Conservation (phyloP, 1,284 basidiomycete species). For the Sporisorium sorghi region DNA sequence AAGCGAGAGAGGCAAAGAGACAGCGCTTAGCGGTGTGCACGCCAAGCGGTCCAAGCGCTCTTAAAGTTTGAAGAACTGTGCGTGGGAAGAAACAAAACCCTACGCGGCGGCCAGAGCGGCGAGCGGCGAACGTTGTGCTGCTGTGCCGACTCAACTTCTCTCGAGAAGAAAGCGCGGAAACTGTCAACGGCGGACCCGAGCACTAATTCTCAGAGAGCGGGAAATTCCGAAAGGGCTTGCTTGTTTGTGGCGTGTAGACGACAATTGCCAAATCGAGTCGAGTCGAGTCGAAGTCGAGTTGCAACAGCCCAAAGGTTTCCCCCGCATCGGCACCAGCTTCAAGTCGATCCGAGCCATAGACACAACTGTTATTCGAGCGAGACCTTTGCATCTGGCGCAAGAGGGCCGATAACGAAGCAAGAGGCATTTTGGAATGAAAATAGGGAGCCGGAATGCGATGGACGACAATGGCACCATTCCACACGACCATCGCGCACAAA, state of each 20-base stretch:
- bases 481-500: background rate
- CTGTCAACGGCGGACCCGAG: background rate
- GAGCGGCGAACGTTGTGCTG: constrained; percentile 2
- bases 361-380: background rate
- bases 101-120: constrained; percentile 6
- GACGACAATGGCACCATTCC: constrained; percentile 4
- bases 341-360: background rate
- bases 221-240: background rate
- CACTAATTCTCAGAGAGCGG: background rate
- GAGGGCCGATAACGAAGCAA: background rate
- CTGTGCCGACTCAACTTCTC: background rate
- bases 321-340: constrained; percentile 8
- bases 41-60: constrained; percentile 15
- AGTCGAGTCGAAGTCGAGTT: background rate
- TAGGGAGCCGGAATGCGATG: background rate
- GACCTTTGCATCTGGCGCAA: too few species aligned
- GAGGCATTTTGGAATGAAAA: background rate
- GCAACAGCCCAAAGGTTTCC: constrained; percentile 6
- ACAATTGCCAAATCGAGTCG: constrained; percentile 16
- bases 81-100: background rate
- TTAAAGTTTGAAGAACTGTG: constrained; percentile 2
- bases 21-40: constrained; percentile 8
- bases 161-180: background rate
- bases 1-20: constrained; percentile 2
- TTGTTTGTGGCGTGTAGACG: background rate